Evolutionary conservation across 805 yeast species (phyloP).

Genomic region (Kodamaea kaohsiungensis): DNA sequence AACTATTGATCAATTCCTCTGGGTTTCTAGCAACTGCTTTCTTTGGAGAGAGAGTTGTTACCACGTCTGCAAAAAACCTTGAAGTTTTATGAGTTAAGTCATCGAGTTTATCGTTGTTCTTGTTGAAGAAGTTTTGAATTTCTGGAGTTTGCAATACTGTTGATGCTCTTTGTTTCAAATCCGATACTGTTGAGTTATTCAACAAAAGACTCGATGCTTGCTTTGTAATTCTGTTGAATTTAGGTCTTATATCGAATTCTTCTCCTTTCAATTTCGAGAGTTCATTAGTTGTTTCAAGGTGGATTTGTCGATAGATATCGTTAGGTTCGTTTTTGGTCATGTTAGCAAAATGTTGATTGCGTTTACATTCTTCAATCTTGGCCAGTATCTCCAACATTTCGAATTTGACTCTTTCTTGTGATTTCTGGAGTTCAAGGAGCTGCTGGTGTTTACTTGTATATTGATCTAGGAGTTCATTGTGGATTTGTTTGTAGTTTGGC

Average conservation of each 20-base stretch:
- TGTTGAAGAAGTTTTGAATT: conserved; percentile 6
- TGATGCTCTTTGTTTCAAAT: conserved; percentile 8
- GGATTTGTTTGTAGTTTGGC: conserved; percentile 2
- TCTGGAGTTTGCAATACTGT: conserved; percentile 9
- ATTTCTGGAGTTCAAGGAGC: conserved; percentile 49
- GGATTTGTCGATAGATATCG: conserved; percentile 12
- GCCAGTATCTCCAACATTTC: conserved; percentile 35
- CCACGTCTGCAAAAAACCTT: conserved; percentile 25
- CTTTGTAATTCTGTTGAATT: conserved; percentile 16
- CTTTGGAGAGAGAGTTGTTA: conserved; percentile 27
- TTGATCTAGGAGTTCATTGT: conserved; percentile 18
- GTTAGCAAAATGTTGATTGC: conserved; percentile 10
- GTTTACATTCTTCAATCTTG: conserved; percentile 21
- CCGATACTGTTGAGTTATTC: conserved; percentile 12
- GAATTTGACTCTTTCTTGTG: conserved; percentile 31
- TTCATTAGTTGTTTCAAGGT: conserved; percentile 11
- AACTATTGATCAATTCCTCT: conserved; percentile 23
- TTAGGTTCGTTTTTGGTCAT: conserved; percentile 2
- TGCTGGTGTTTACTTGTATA: conserved; percentile 56
- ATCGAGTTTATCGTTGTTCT: conserved; percentile 13
- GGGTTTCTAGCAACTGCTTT: conserved; percentile 10
- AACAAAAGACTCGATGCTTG: conserved; percentile 21
- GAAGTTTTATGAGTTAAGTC: conserved; percentile 27
- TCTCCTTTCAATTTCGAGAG: conserved; percentile 5
- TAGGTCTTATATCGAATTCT: conserved; percentile 4